Percentiles rank a stretch among this genome's conserved stretches.
Evolutionary conservation across 805 yeast species (phyloP).

Genomic region (Yarrowia sp.): DNA sequence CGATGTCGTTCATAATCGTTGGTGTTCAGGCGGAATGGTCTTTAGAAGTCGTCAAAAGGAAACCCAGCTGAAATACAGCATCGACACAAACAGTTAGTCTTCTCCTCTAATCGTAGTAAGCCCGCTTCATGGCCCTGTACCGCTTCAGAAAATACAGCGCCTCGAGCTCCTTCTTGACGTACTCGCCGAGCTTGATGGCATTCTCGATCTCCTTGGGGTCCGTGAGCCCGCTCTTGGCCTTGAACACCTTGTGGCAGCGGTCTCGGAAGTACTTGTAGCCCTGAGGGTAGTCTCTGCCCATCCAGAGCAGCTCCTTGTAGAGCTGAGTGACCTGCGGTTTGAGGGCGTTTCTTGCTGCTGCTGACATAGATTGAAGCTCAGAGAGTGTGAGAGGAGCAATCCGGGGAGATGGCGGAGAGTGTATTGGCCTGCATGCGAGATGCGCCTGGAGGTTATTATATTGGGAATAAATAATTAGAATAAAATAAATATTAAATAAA

Average conservation of each 20-base stretch:
- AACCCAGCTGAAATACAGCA: too few species aligned
- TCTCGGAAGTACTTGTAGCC: constrained; percentile 38
- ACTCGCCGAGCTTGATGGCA: constrained; percentile 40
- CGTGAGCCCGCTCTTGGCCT: constrained; percentile 33
- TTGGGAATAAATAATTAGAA: neutral
- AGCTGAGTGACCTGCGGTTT: constrained; percentile 36
- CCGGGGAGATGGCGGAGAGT: neutral
- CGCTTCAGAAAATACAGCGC: constrained; percentile 41
- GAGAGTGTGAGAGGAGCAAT: neutral
- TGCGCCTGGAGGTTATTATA: neutral
- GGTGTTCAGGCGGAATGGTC: too few species aligned
- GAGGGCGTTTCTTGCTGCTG: neutral
- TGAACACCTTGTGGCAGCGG: constrained; percentile 38
- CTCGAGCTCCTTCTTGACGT: constrained; percentile 41
- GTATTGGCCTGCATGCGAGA: neutral
- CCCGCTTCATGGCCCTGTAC: constrained; percentile 40
- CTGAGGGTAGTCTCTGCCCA: constrained; percentile 43
- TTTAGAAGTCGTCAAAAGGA: too few species aligned
- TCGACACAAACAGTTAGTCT: too few species aligned
- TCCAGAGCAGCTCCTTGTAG: constrained; percentile 42
- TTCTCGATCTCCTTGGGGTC: constrained; percentile 35
- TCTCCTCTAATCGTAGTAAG: constrained; percentile 35
- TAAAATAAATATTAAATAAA: neutral
- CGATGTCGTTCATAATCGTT: too few species aligned
- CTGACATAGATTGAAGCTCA: too few species aligned